A percentile compares a stretch with the other conserved stretches of the same genome.
phyloP scores from a whole-genome alignment of 2,329 filamentous ascomycete species.

The Trichoderma citrinoviride region DNA sequence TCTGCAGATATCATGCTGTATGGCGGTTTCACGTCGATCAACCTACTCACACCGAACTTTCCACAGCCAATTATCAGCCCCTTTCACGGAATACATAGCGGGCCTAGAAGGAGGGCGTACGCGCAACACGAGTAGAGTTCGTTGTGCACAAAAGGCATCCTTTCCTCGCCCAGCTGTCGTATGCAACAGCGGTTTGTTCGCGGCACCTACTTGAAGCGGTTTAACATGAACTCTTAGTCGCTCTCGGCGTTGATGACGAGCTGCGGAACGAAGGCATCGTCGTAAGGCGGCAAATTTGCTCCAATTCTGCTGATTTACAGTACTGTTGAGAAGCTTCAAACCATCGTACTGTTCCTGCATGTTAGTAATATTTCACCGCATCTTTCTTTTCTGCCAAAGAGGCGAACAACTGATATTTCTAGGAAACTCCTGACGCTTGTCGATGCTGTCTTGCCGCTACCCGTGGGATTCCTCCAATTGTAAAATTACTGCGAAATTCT shows the following conservation, averaged over 20 bases:
- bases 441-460: not conserved
- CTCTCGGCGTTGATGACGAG: not conserved
- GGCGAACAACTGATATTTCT: not conserved
- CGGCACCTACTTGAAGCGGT: conserved; percentile 18
- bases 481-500: not conserved
- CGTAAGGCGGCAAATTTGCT: not conserved
- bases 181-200: conserved; percentile 3
- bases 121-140: conserved; percentile 8
- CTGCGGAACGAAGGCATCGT: not conserved
- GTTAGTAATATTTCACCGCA: not conserved
- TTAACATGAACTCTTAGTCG: not conserved
- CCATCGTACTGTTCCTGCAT: not conserved
- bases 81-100: not conserved
- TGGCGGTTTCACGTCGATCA: conserved; percentile 3
- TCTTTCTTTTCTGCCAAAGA: not conserved
- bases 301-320: not conserved
- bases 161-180: not conserved
- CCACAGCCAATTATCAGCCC: not conserved
- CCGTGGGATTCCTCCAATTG: not conserved
- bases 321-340: not conserved
- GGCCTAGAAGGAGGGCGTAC: not conserved
- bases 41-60: not conserved
- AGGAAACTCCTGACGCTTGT: not conserved
- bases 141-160: conserved; percentile 9
- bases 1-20: not conserved